Evolutionary conservation across 306 rosid species (phyloP), one percentile per base, ranked within the genome.

Genomic region (Sesbania bispinosa): DNA sequence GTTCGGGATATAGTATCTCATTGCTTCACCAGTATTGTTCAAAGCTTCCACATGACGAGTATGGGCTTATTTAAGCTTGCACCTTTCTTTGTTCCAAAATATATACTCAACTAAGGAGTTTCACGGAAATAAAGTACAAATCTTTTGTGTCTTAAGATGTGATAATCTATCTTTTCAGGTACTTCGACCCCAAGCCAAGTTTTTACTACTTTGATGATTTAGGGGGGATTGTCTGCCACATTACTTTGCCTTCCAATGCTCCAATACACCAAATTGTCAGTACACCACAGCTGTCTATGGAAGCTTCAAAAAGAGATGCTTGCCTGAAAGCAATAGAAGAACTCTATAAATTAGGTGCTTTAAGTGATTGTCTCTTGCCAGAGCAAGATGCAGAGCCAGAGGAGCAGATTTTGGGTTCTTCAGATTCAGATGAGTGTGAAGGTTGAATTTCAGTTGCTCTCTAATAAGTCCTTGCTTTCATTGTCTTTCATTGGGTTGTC

Each of bases 41-140:
- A 35, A 90, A 87, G 88, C 96, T 94, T 82, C 96, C 97, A 4
- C 96, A 79, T 73, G 98, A 94, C 39, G 97, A 90, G 98, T 90
- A 88, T 55, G 96, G 58, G 64, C 76, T 53, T 65, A 26, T 65
- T 42, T 71, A 58, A 6, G 75, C 35, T 69, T 71, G n/a, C 27
- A 38, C 54, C 60, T 58, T 69, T 64, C 59, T 77, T 76, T 61
- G 50, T 30, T 43, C 23, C 39, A 46, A 42, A 60, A 52, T 46
- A 72, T 64, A 43, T 74, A 14, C 77, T 59, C 74, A 70, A 69
- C 45, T 41, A 48, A 36, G 65, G 20, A 50, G 23, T 54, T 76
- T 29, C 75, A 19, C 27, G 76, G 58, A 75, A 76, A 57, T 76
- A 47, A 3, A 60, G 24, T 71, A 42, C 41, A 57, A 32, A 67